Base-by-base conservation (phyloP, 2,329 filamentous ascomycete species). In the Apiospora kogelbergensis region DNA sequence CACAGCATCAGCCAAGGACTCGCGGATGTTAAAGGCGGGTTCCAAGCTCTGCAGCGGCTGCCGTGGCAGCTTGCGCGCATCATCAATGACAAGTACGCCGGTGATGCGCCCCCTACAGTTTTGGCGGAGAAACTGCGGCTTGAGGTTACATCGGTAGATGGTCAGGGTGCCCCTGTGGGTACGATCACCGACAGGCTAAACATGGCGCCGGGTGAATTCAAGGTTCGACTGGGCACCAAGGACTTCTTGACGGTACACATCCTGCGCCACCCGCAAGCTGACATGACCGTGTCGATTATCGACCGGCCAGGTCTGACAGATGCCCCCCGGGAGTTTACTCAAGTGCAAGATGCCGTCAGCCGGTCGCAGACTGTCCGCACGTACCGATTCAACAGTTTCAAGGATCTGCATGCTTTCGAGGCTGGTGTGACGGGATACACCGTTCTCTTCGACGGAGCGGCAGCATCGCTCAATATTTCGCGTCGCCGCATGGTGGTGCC, bases 401-500 rank as follows among this genome's bases (percentile, higher is more conserved):
- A 82, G 78, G 90, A 95, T 73, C 83, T 98, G 13, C 94, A 97
- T 77, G 82, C 84, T 9, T 97, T 97, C 79, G 89, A 97, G 78
- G 84, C 85, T 65, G 92, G 93, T 2, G 83, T 97, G 68, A 97
- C 94, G 0, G 93, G 94, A 0, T 97, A 92, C 79, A 84, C 85
- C 33, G 93, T 97, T 20, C 81, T 92, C 9, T 94, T 91, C 73
- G 92, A 94, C 76, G 89, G 89, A 7, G 80, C 93, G 67, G 93
- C 93, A 6, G 84, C 87, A 9, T 90, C 89, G 0, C 93, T 97
- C 78, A 90, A 91, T 69, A 97, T 97, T 72, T 90, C 94, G 1
- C 90, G 94, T 40, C 89, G 93, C 65, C 89, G 93, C 73, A 96
- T 95, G 91, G 93, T 97, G 15, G 93, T 97, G 20, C 93, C 93